Evolutionary conservation across 169 alveolate species (phyloP).

Genomic region (Neospora caninum): DNA sequence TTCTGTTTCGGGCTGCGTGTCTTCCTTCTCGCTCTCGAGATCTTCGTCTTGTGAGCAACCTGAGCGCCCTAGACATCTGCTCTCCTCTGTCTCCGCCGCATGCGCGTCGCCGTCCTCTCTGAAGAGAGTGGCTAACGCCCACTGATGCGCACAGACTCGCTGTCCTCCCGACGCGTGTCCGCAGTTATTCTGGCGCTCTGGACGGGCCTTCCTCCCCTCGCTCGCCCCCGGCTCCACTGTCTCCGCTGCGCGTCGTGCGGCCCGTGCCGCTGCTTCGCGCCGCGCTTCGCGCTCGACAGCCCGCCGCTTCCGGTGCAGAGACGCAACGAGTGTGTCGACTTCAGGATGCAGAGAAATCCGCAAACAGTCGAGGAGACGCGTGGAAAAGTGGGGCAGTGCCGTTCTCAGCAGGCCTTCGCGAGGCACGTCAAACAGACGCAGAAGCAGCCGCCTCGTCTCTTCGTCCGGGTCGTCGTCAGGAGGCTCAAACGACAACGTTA

Average conservation of each 20-base stretch:
- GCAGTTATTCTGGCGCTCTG: no score
- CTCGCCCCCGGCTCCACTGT: no score
- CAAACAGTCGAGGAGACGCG: slow-evolving; percentile 30
- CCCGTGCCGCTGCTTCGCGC: background rate
- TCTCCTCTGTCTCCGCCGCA: no score
- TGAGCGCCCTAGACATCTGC: no score
- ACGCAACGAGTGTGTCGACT: background rate
- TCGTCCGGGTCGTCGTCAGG: slow-evolving; percentile 51
- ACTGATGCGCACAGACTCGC: no score
- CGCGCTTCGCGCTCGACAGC: background rate
- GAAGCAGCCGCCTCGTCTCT: slow-evolving; percentile 1
- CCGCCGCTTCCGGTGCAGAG: background rate
- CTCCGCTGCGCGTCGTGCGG: no score
- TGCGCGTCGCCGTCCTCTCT: no score
- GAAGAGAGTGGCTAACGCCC: no score
- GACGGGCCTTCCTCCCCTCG: no score
- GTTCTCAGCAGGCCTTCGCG: slow-evolving; percentile 10
- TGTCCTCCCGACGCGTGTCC: no score
- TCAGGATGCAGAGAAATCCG: slow-evolving; percentile 4
- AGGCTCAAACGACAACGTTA: slow-evolving; percentile 48
- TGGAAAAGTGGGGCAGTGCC: slow-evolving; percentile 8
- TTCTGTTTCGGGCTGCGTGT: background rate
- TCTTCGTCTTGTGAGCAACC: no score
- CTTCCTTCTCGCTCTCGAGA: no score
- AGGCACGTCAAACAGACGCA: slow-evolving; percentile 8